phyloP scores from a whole-genome alignment of 148 eudicot species.

The Dianthus caryophyllus region DNA sequence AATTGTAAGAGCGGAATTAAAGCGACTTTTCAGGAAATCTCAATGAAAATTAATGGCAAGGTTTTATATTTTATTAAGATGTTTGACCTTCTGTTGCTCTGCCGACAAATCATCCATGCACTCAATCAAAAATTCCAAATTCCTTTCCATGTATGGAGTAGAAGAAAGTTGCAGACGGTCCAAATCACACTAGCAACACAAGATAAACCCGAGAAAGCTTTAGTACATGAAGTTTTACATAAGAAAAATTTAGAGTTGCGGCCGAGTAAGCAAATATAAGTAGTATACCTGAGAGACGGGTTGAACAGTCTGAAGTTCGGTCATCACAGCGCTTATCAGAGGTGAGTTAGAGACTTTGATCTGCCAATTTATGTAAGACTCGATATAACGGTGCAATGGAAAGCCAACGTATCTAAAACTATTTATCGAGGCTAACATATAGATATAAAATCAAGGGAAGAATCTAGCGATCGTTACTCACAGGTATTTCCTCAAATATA shows the following conservation, averaged over 20 bases:
- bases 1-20: not conserved
- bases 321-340: slow-evolving; percentile 93
- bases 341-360: slow-evolving; percentile 95
- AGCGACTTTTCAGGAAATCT: not conserved
- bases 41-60: slow-evolving; percentile 8
- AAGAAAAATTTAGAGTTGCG: not conserved
- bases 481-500: slow-evolving; percentile 96
- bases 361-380: slow-evolving; percentile 34
- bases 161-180: slow-evolving; percentile 77
- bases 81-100: slow-evolving; percentile 79
- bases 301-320: slow-evolving; percentile 78
- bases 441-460: not conserved
- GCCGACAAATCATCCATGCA: slow-evolving; percentile 87
- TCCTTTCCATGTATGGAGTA: slow-evolving; percentile 75
- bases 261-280: not conserved
- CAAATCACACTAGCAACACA: slow-evolving; percentile 62
- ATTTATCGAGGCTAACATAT: not conserved
- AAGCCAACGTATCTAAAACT: not conserved
- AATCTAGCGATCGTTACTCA: slow-evolving; percentile 30
- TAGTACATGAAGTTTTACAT: not conserved
- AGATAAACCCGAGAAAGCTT: slow-evolving; percentile 11
- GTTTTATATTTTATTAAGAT: slow-evolving; percentile 6
- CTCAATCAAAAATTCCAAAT: slow-evolving; percentile 77
- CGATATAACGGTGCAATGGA: not conserved
- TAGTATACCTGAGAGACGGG: slow-evolving; percentile 77